These are phyloP conservation scores for Lathyrus aphaca DNA, from an alignment of 306 rosid genomes.

Conservation along the genomic window DNA sequence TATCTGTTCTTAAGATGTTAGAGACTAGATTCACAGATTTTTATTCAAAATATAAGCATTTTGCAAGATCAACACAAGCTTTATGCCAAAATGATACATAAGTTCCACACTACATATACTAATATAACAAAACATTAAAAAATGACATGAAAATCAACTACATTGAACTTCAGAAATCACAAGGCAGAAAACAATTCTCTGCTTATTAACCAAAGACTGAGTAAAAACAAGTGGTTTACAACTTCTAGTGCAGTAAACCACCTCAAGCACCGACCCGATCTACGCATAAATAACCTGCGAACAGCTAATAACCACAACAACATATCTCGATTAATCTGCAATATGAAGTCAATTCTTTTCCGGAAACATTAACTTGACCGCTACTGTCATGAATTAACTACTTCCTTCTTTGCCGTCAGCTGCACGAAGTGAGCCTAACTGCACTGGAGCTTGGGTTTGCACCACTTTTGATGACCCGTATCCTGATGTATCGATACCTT, in stretches of 20 bases:
- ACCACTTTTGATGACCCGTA: slow-evolving; percentile 96
- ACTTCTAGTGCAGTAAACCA: slow-evolving; percentile 18
- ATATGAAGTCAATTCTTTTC: slow-evolving; percentile 22
- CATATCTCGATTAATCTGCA: slow-evolving; percentile 20
- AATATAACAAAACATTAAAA: slow-evolving; percentile 3
- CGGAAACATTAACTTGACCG: slow-evolving; percentile 10
- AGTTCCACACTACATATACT: neutral
- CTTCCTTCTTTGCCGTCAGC: slow-evolving; percentile 89
- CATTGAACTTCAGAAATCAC: slow-evolving; percentile 1
- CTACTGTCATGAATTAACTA: slow-evolving; percentile 17
- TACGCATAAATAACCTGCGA: slow-evolving; percentile 28
- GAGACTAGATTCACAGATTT: no score
- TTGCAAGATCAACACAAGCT: no score
- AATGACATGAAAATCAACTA: slow-evolving; percentile 15
- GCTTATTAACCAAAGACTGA: slow-evolving; percentile 17
- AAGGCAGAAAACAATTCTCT: neutral
- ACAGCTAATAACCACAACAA: slow-evolving; percentile 28
- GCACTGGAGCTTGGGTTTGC: slow-evolving; percentile 96
- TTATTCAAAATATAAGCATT: no score
- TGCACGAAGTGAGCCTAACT: slow-evolving; percentile 90
- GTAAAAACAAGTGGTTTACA: slow-evolving; percentile 16
- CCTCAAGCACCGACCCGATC: slow-evolving; percentile 19
- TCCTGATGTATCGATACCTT: slow-evolving; percentile 64
- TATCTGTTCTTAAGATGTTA: no score
- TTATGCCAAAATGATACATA: neutral